phyloP scores from a whole-genome alignment of 192 early-diverging fungal genomes.

The Umbelopsis sp. region DNA sequence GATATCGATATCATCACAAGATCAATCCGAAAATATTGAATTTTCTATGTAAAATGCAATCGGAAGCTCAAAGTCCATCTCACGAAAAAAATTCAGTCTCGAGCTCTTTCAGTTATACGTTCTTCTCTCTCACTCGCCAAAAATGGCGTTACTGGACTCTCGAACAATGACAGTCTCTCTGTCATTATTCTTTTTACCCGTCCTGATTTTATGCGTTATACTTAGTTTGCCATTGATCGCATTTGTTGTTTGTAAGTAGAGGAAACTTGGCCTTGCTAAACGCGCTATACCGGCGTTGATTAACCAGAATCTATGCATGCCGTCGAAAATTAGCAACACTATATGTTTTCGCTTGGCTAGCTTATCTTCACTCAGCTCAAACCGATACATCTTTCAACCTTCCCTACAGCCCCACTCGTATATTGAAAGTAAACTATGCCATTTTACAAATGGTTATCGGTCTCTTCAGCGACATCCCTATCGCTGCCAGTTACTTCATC shows the following conservation, averaged over 20 bases:
- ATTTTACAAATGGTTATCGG: conserved; percentile 19
- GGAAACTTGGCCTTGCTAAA: too few relatives aligned
- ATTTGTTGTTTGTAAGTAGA: conserved; percentile 35
- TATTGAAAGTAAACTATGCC: conserved; percentile 42
- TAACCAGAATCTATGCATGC: too few relatives aligned
- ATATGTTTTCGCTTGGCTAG: conserved; percentile 37
- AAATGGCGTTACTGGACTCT: conserved; percentile 31
- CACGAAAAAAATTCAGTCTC: background rate
- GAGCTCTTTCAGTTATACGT: background rate
- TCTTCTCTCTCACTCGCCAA: conserved; percentile 3
- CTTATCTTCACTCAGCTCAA: conserved; percentile 30
- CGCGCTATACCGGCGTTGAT: too few relatives aligned
- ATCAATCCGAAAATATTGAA: too few relatives aligned
- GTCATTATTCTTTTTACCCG: conserved; percentile 37
- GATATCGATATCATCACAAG: too few relatives aligned
- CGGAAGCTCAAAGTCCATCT: background rate
- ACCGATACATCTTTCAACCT: conserved; percentile 38
- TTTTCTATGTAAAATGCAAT: too few relatives aligned
- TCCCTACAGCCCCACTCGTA: conserved; percentile 37
- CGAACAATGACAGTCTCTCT: conserved; percentile 35
- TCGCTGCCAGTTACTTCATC: conserved; percentile 34
- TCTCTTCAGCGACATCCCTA: conserved; percentile 28
- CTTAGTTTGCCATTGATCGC: conserved; percentile 32
- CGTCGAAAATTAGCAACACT: conserved; percentile 20
- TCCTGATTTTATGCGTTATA: conserved; percentile 29